Base-by-base conservation (phyloP, 2,329 filamentous ascomycete species). In the Neonectria faginata region DNA sequence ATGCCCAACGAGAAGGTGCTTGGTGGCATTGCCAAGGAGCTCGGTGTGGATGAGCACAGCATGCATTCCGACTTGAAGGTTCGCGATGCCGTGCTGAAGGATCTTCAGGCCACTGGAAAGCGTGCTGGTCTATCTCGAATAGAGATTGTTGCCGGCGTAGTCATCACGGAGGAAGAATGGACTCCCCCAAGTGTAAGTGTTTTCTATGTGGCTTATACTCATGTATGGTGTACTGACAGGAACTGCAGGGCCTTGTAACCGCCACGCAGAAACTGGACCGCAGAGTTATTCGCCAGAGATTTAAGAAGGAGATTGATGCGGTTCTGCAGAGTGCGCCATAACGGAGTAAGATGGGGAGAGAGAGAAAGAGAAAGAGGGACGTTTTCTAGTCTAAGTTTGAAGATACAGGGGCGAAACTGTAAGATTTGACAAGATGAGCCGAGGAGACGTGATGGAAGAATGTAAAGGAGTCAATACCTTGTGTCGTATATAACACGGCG, bases 81-180 rank as follows among this genome's bases (percentile, higher is more conserved):
- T 45, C 87, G 88, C 66, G 75, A 78, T 9, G 79, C 80, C 1
- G 84, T 90, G 12, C 77, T 88, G 41, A 91, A 91, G 80, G 90
- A 93, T 70, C 79, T 96, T 65, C 85, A 92, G 70, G 76, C 80
- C 5, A 84, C 86, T 18, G 93, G 87, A 12, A 88, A 85, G 78
- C 86, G 85, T 67, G 89, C 87, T 11, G 91, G 91, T 12, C 81
- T 97, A 36, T 82, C 83, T 1, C 84, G 86, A 7, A 89, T 95
- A 64, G 93, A 97, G 82, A 89, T 91, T 67, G 84, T 97, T 44
- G 86, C 89, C 27, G 92, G 89, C 41, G 89, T 94, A 10, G 91
- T 95, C 6, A 77, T 97, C 54, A 88, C 90, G 0, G 91, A 94
- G 66, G 92, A 95, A 74, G 93, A 97, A 78, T 97, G 93, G 93